Conservation (phyloP, 2,329 filamentous ascomycete species). For the Aspergillus phoenicis region DNA sequence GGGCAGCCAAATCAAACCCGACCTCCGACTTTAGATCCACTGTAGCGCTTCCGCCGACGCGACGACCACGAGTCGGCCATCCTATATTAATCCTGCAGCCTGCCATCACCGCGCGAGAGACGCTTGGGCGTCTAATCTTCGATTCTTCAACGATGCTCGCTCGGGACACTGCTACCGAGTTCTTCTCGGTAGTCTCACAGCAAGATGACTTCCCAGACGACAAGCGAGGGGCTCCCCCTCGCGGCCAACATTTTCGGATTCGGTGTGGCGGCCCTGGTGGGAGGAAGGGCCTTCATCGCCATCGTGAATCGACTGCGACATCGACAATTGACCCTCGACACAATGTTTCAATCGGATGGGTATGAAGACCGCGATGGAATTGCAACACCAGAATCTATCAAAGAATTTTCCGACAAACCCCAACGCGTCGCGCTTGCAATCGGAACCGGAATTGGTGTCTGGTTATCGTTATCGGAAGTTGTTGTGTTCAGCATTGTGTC, state of each 20-base stretch:
- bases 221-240: background rate
- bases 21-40: background rate
- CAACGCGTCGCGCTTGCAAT: background rate
- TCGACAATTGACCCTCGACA: background rate
- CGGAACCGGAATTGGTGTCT: background rate
- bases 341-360: background rate
- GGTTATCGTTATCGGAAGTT: background rate
- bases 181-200: background rate
- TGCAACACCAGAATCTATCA: background rate
- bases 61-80: background rate
- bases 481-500: background rate
- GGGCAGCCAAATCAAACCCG: background rate
- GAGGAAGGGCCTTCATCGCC: background rate
- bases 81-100: constrained; percentile 1
- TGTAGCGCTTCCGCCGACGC: background rate
- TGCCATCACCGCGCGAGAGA: background rate
- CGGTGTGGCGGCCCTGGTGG: background rate
- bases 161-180: background rate
- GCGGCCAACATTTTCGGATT: background rate
- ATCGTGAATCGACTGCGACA: background rate
- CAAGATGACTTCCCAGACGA: background rate
- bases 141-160: background rate
- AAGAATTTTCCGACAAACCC: background rate
- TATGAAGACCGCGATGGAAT: constrained; percentile 3
- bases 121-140: background rate